These are phyloP conservation scores for Aspergillus candidus DNA, from an alignment of 2,329 filamentous ascomycete species.

Conservation along the genomic window DNA sequence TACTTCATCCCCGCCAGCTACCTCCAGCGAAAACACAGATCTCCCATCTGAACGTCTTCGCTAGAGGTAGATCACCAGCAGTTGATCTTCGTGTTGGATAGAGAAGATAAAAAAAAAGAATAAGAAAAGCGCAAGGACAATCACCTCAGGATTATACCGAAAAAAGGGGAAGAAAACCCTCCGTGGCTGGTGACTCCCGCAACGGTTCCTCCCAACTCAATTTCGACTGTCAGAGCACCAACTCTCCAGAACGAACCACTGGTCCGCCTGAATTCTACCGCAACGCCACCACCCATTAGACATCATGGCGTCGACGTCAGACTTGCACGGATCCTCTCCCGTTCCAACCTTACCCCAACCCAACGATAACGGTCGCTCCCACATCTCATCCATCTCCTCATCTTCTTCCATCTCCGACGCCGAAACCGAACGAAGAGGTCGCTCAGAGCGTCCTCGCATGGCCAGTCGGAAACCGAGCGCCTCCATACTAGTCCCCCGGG, in stretches of 20 bases:
- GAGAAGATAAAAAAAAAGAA: too few species aligned
- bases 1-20: conserved; percentile 26
- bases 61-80: conserved; percentile 26
- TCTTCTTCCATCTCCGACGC: conserved; percentile 46
- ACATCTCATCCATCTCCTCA: conserved; percentile 39
- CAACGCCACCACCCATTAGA: conserved; percentile 8
- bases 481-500: conserved; percentile 74
- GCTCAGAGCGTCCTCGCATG: conserved; percentile 58
- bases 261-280: conserved; percentile 8
- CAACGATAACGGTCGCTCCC: conserved; percentile 33
- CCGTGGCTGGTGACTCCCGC: too few species aligned
- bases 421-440: conserved; percentile 37
- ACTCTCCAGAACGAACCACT: conserved; percentile 8
- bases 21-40: conserved; percentile 35
- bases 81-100: too few species aligned
- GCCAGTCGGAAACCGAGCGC: conserved; percentile 72
- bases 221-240: not conserved
- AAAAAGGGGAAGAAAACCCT: too few species aligned
- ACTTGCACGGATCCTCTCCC: conserved; percentile 33
- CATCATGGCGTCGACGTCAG: conserved; percentile 32
- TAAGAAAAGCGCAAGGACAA: too few species aligned
- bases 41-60: conserved; percentile 31
- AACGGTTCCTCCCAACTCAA: too few species aligned
- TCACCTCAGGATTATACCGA: too few species aligned
- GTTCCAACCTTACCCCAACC: conserved; percentile 37